Conservation (phyloP, 306 rosid genomes). For the Cucumis hystrix region DNA sequence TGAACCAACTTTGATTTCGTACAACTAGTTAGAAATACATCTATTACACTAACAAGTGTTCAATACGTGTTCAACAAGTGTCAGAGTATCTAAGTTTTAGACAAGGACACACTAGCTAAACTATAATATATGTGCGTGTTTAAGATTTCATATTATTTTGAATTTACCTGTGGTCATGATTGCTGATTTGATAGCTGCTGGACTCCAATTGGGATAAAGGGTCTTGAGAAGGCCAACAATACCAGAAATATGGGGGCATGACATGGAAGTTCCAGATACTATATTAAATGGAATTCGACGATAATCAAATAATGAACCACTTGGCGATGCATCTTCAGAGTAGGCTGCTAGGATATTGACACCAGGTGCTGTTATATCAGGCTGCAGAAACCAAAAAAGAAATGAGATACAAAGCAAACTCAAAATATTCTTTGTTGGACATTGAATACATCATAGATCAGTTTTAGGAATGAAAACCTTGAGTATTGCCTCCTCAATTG, state of each 20-base stretch:
- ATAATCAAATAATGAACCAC: neutral
- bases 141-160: neutral
- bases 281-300: neutral
- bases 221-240: slow-evolving; percentile 10
- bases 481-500: slow-evolving; percentile 25
- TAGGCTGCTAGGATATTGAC: neutral
- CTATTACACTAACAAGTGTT: too few relatives aligned
- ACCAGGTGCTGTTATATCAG: slow-evolving; percentile 12
- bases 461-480: slow-evolving; percentile 28
- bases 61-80: too few relatives aligned
- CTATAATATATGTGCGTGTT: too few relatives aligned
- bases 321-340: neutral
- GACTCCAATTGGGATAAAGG: slow-evolving; percentile 8
- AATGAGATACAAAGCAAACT: neutral
- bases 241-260: slow-evolving; percentile 10
- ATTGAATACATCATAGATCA: neutral
- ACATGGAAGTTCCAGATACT: slow-evolving; percentile 11
- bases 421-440: neutral
- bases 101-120: too few relatives aligned
- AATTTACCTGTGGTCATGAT: slow-evolving; percentile 10
- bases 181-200: slow-evolving; percentile 11
- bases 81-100: too few relatives aligned
- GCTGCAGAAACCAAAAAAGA: neutral
- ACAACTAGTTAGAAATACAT: too few relatives aligned
- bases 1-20: too few relatives aligned